phyloP scores from a whole-genome alignment of 192 early-diverging fungal species.

The Gigaspora rosea region DNA sequence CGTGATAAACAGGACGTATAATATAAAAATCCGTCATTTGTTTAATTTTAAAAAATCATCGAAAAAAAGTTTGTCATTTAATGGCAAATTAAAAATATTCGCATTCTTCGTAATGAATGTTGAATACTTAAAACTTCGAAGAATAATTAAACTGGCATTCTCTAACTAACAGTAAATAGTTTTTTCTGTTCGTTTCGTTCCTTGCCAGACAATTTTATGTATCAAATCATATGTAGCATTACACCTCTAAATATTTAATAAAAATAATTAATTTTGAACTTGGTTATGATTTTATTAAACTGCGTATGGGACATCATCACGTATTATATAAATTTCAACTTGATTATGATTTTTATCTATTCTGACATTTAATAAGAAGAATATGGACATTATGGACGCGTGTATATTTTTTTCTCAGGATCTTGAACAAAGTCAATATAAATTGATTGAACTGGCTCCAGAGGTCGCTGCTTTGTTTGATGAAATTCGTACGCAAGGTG shows the following conservation, averaged over 20 bases:
- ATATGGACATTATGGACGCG: too few species aligned
- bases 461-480: background rate
- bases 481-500: background rate
- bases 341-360: too few species aligned
- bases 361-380: too few species aligned
- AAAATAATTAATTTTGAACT: too few species aligned
- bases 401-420: background rate
- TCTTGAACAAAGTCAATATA: background rate
- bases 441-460: background rate
- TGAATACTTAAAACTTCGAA: background rate
- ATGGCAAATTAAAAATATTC: background rate
- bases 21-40: background rate
- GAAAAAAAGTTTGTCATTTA: slow-evolving; percentile 3
- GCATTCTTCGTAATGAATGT: slow-evolving; percentile 7
- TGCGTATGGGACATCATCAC: too few species aligned
- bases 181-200: background rate
- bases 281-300: too few species aligned
- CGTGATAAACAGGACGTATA: background rate
- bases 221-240: too few species aligned
- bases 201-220: background rate
- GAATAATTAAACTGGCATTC: slow-evolving; percentile 3
- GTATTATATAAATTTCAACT: too few species aligned
- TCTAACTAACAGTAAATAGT: background rate
- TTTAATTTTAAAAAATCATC: background rate
- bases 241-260: too few species aligned